Conservation (phyloP, 495 filamentous ascomycete species). For the Tuber calosporum region DNA sequence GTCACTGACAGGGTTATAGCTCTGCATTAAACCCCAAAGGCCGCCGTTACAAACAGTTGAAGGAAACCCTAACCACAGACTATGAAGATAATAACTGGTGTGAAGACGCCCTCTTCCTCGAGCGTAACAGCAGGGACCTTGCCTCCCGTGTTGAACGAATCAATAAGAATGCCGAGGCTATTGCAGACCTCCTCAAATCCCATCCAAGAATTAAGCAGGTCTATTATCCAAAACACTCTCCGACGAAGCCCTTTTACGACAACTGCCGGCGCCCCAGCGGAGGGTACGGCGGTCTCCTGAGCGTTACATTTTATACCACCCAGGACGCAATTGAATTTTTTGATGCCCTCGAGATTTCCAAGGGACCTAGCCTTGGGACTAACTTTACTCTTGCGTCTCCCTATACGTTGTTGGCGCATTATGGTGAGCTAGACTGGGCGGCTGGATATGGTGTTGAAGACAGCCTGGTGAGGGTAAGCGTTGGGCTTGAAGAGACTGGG, state of each 20-base stretch:
- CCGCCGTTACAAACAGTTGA: constrained; percentile 62
- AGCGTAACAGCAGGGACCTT: constrained; percentile 93
- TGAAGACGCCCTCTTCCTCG: constrained; percentile 88
- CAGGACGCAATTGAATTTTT: constrained; percentile 71
- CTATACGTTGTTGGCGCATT: constrained; percentile 88
- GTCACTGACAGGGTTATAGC: constrained; percentile 43
- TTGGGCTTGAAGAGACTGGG: constrained; percentile 74
- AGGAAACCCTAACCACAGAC: constrained; percentile 52
- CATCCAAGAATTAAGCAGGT: constrained; percentile 60
- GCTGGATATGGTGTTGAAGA: constrained; percentile 68
- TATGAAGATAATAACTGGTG: constrained; percentile 90
- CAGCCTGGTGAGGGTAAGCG: constrained; percentile 75
- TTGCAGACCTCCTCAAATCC: constrained; percentile 58
- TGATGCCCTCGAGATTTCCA: constrained; percentile 76
- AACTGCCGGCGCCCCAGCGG: constrained; percentile 63
- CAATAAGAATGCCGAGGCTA: constrained; percentile 76
- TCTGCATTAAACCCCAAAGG: constrained; percentile 75
- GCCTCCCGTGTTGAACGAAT: constrained; percentile 72
- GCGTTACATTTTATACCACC: constrained; percentile 65
- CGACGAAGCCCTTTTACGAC: constrained; percentile 67
- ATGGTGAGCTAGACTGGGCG: constrained; percentile 83
- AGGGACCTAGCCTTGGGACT: constrained; percentile 90
- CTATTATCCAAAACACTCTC: constrained; percentile 75
- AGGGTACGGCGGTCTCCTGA: constrained; percentile 86
- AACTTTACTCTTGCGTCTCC: constrained; percentile 91